Evolutionary conservation across 2,329 filamentous ascomycete species (phyloP).

Genomic region (Nigrograna mackinnonii): DNA sequence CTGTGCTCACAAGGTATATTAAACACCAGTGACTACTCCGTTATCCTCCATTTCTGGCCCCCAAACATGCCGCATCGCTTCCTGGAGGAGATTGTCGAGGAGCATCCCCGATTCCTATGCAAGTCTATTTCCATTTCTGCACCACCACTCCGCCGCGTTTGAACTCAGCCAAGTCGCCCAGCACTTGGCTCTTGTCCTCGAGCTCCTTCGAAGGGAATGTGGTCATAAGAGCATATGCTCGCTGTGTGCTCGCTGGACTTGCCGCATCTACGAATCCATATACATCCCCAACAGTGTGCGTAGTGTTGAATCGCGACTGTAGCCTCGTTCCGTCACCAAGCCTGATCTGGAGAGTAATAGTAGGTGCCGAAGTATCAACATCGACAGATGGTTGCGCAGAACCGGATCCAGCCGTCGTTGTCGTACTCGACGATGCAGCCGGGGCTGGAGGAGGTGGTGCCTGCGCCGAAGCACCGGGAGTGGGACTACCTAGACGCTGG

Average conservation of each 20-base stretch:
- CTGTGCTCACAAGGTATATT: too few relatives aligned
- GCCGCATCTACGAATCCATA: slow-evolving; percentile 75
- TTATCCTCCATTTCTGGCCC: too few relatives aligned
- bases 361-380: slow-evolving; percentile 69
- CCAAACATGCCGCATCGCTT: too few relatives aligned
- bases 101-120: too few relatives aligned
- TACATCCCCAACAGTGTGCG: slow-evolving; percentile 75
- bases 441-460: slow-evolving; percentile 38
- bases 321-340: slow-evolving; percentile 77
- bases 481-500: slow-evolving; percentile 75
- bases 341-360: slow-evolving; percentile 73
- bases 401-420: slow-evolving; percentile 32
- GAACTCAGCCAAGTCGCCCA: slow-evolving; percentile 54
- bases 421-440: slow-evolving; percentile 31
- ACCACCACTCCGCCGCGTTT: slow-evolving; percentile 59
- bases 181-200: slow-evolving; percentile 61
- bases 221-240: slow-evolving; percentile 76
- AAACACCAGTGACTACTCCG: too few relatives aligned
- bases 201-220: slow-evolving; percentile 85
- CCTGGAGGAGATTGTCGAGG: too few relatives aligned
- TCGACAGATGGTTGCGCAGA: slow-evolving; percentile 49
- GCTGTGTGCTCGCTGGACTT: slow-evolving; percentile 57
- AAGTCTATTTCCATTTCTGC: slow-evolving; percentile 54
- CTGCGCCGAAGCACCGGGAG: slow-evolving; percentile 60
- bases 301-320: slow-evolving; percentile 80